phyloP scores from a whole-genome alignment of 495 filamentous ascomycete species.

The Aspergillus saccharolyticus region DNA sequence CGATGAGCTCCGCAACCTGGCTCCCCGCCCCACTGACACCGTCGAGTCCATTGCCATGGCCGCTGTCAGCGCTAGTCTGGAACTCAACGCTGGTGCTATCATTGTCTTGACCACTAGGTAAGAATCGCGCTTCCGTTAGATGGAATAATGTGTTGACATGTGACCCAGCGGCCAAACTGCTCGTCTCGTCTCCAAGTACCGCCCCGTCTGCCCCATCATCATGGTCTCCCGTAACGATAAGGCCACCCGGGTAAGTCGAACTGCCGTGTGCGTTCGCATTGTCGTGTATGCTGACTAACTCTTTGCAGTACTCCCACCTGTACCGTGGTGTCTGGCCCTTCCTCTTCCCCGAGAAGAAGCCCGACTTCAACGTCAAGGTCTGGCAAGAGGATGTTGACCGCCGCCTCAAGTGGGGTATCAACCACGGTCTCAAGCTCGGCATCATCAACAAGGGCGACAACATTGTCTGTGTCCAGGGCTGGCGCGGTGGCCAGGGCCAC shows the following conservation, averaged over 20 bases:
- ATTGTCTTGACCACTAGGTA: conserved; percentile 88
- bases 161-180: conserved; percentile 73
- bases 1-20: conserved; percentile 84
- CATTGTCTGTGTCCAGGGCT: conserved; percentile 94
- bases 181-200: conserved; percentile 93
- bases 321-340: conserved; percentile 98
- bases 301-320: conserved; percentile 70
- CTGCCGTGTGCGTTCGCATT: neutral
- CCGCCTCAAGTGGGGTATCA: conserved; percentile 92
- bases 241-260: conserved; percentile 61
- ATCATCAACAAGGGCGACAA: conserved; percentile 76
- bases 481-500: conserved; percentile 95
- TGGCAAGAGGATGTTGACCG: conserved; percentile 99
- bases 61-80: conserved; percentile 86
- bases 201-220: conserved; percentile 96
- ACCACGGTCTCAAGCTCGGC: conserved; percentile 75
- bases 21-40: conserved; percentile 73
- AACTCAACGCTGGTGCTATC: conserved; percentile 93
- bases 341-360: conserved; percentile 86
- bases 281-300: conserved; percentile 13
- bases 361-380: conserved; percentile 79
- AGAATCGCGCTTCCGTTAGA: conserved; percentile 10
- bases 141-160: conserved; percentile 22
- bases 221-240: conserved; percentile 88
- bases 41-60: conserved; percentile 94